Base-by-base conservation (phyloP, 768 basidiomycete genomes). In the Udeniomyces megalosporus region DNA sequence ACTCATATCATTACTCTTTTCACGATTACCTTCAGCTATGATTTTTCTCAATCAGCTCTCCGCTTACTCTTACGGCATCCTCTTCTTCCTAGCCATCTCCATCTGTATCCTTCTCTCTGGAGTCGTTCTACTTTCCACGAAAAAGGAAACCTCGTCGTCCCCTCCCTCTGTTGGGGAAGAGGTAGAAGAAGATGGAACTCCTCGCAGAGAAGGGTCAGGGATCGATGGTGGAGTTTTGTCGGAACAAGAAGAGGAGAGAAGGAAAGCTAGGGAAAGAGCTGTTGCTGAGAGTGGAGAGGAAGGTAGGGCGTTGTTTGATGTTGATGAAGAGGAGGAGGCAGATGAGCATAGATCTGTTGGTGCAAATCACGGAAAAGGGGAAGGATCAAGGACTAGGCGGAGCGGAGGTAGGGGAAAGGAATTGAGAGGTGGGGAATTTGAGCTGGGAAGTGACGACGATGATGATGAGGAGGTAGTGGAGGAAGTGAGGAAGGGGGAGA, bases 51-150 rank as follows among this genome's bases (percentile, higher is more conserved):
- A 56, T 29, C 34, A 63, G 24, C 10, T 56, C 15, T 47, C 32
- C 35, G 62, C 62, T 6, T 64, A 64, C 56, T 26, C 22, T 17
- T 64, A 46, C 42, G n/a, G 38, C 2, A 52, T 64, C 12, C 46
- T 64, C 4, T 32, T 58, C 28, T 53, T 57, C 28, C 45, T 64
- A n/a, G 48, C 28, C 5, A 22, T 58, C 38, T 42, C 56, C 6
- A 44, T 64, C 35, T 34, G 34, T 7, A 46, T 64, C 2, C 50
- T 64, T 15, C 57, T 64, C n/a, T 34, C 45, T 15, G 62, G 62
- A 12, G 62, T 64, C 17, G 62, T 60, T 26, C 48, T 60, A 17
- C 59, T 60, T 28, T 60, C 59, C 24, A 44, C 49, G n/a, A 53
- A 62, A 20, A 62, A 62, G 31, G 61, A 62, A 3, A 22, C 50